Base-by-base conservation (phyloP, 331 rosid species). In the Quercus tomentella region DNA sequence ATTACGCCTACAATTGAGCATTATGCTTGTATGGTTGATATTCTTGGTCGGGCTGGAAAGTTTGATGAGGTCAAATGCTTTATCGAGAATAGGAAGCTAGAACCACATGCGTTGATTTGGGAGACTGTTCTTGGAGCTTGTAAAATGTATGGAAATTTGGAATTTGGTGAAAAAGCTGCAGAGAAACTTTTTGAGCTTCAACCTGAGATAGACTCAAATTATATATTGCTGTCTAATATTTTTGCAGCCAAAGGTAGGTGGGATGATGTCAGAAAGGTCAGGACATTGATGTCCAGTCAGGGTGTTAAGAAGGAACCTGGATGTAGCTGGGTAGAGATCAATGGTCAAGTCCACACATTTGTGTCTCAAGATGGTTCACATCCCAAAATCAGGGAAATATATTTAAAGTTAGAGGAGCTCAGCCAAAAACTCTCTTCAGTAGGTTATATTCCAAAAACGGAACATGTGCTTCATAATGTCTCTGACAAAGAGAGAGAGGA, bases 221-320 rank as follows among this genome's bases (percentile, higher is more conserved):
- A 89, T 75, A 81, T 87, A 83, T 81, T 89, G 78, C 92, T 91
- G 51, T 91, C 96, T 8, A 91, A 91, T 63, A 91, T 87, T 70
- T 81, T 86, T 86, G 93, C 96, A 6, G 62, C 80, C 63, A 86
- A 86, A 81, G 88, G 91, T 76, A 77, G 79, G 86, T 89, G 96
- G 96, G 83, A 75, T 25, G 91, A 87, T 78, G 91, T 86, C 22
- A 84, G 68, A 76, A 83, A 49, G 60, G 74, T 86, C 55, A 80
- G 96, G 81, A 60, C 79, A 77, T 86, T 91, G 80, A 89, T 91
- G 96, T 79, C 82, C 51, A 58, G 70, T 80, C 83, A 52, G 60
- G 92, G 89, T 73, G 87, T 91, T 66, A 91, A 89, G 79, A 91
- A 91, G 86, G 90, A 91, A 79, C 93, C 96, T 52, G 96, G 96